Evolutionary conservation across 169 alveolate species (phyloP).

Genomic region (Amoebophrya sp.): DNA sequence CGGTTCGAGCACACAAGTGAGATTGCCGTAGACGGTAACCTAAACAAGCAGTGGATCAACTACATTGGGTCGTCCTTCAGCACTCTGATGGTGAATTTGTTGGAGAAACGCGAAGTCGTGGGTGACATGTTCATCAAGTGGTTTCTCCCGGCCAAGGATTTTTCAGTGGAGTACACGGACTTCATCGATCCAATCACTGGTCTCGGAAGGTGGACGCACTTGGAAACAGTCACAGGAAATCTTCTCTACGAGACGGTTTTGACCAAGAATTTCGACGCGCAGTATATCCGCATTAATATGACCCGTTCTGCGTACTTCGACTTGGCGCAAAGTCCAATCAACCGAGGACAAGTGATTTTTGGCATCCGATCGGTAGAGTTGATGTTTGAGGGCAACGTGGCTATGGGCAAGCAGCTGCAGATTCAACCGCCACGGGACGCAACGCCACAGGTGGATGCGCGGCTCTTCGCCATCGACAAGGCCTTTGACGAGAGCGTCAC

Average conservation of each 20-base stretch:
- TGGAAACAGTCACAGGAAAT: background rate
- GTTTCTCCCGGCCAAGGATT: background rate
- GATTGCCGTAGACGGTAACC: background rate
- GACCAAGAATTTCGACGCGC: background rate
- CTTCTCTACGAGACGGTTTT: background rate
- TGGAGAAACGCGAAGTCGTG: background rate
- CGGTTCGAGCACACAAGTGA: background rate
- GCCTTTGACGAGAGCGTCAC: background rate
- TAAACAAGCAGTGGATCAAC: background rate
- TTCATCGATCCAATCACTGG: background rate
- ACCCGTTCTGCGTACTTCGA: constrained; percentile 11
- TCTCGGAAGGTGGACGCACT: background rate
- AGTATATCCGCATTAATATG: background rate
- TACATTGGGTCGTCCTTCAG: background rate
- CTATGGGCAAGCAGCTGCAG: background rate
- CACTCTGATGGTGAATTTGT: background rate
- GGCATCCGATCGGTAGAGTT: background rate
- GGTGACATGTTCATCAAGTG: background rate
- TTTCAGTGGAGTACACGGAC: background rate
- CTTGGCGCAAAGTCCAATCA: background rate
- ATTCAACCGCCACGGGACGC: background rate
- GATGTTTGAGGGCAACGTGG: constrained; percentile 15
- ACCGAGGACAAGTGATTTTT: background rate
- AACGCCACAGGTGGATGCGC: background rate
- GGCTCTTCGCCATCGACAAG: background rate